Base-by-base conservation (phyloP, 257 asterid species). In the Cordia subcordata region DNA sequence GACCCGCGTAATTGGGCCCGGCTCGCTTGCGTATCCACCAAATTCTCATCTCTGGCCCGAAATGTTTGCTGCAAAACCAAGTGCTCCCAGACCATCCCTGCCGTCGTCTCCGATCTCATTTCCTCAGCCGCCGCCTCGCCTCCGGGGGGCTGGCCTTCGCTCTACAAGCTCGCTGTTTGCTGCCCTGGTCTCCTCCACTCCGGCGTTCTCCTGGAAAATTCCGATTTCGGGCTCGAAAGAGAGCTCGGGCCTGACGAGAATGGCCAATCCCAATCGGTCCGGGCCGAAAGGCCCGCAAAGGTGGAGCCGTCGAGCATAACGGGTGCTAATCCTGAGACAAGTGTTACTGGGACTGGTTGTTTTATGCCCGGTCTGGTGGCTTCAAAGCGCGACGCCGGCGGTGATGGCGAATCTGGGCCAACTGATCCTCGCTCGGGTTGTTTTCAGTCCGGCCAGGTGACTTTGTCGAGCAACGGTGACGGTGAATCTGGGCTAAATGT, bases 1-100 rank as follows among this genome's bases (percentile, higher is more conserved):
- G 97, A 93, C 61, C 99, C 97, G 0, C 85, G 97, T 18, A 61
- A 59, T 70, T 93, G 97, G 99, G 84, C 95, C 2, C 79, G 95
- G n/a, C 58, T 85, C 68, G 78, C 96, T 61, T 89, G 99, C 59
- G 94, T 86, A 58, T 86, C 95, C 14, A 71, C 85, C 55, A 86
- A 82, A 75, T 89, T 93, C 81, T 59, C 81, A 20, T 79, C 80
- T 55, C 59, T 89, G 53, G 80, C 88, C 65, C 84, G 80, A 4
- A 72, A 58, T 51, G 61, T 86, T n/a, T 93, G 99, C 58, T 86
- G 81, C 74, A 80, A 57, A 60, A 53, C 80, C 68, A 86, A 83
- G 81, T 86, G 96, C 70, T 70, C 71, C 11, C 74, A 73, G 22
- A 70, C 95, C 57, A 86, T 89, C 55, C 84, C 97, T 19, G 69